Evolutionary conservation across 2,329 filamentous ascomycete species (phyloP), one percentile per base, ranked within the genome.

Genomic region (Ceratocystis albifundus): DNA sequence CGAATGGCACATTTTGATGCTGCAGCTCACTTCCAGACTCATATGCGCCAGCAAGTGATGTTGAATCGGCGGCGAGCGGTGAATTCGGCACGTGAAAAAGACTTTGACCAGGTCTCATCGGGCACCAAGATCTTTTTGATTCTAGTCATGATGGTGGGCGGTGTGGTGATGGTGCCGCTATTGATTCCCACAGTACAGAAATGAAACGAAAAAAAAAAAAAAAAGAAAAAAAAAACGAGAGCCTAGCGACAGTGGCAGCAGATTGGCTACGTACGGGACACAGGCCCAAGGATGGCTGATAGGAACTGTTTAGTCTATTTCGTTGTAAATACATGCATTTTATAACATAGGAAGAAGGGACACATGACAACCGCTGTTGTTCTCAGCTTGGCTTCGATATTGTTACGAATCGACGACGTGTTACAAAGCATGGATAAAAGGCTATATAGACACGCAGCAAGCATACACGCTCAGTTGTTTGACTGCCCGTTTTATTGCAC

Each of bases 1-100:
- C 79, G 85, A 44, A 79, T 90, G 41, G 64, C 68, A 20, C 89
- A 96, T 76, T 99, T 96, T 71, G 87, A 97, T 76, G 82, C 83
- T 50, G 79, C 77, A 53, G 80, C 82, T 8, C 92, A 96, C 75
- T 84, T 85, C 71, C 80, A 84, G 69, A 95, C 90, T 68, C 90
- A 96, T 69, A 79, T 82, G 62, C 78, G 81, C 44, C 80, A 88
- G 71, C 83, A 89, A 70, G 74, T 77, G 55, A 74, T 79, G 4
- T 74, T 76, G 22, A 73, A 64, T 22, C 41, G 41, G 7, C 66
- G 69, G 5, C 48, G 65, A 15, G 41, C 36, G 30, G 64, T 66
- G 6, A 66, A 62, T 28, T 5, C 32, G 45, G 61, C 44, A 28
- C 28, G 63, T n/a, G 22, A 59, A 22, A 48, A 50, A 4, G 64